Conservation (phyloP, 805 yeast genomes). For the Spathaspora sp. region DNA sequence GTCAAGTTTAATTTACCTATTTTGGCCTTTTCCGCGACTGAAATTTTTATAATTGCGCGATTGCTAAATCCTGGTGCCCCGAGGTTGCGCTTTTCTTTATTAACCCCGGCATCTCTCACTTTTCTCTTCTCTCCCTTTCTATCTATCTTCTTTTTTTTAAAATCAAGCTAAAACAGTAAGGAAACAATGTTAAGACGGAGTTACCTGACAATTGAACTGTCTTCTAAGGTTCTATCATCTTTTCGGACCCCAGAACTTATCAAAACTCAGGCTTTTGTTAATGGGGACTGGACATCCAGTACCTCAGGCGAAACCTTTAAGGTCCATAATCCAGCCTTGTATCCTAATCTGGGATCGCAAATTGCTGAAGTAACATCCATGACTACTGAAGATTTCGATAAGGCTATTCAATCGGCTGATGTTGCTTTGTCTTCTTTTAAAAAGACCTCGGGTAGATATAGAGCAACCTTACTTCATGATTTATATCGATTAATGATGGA, state of each 20-base stretch:
- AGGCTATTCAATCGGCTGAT: conserved; percentile 55
- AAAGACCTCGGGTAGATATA: conserved; percentile 51
- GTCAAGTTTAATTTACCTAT: no score
- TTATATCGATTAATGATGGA: conserved; percentile 53
- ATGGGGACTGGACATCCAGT: conserved; percentile 69
- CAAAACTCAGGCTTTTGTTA: conserved; percentile 58
- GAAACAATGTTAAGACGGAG: conserved; percentile 1
- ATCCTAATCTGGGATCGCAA: conserved; percentile 30
- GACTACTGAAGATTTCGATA: conserved; percentile 41
- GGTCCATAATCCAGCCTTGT: conserved; percentile 74
- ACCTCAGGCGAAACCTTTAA: conserved; percentile 45
- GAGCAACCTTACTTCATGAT: conserved; percentile 50
- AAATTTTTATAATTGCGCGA: background rate
- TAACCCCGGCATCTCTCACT: background rate
- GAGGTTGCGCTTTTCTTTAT: background rate
- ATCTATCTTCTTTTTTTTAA: background rate
- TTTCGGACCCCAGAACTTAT: conserved; percentile 49
- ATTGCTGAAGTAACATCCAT: conserved; percentile 54
- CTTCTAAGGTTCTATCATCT: conserved; percentile 1
- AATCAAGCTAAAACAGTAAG: background rate
- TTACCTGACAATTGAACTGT: conserved; percentile 6
- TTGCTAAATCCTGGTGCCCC: background rate
- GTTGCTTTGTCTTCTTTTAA: conserved; percentile 51
- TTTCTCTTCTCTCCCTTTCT: background rate
- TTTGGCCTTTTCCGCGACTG: background rate